Base-by-base conservation (phyloP, 257 asterid species). In the Solanum tacnaense region DNA sequence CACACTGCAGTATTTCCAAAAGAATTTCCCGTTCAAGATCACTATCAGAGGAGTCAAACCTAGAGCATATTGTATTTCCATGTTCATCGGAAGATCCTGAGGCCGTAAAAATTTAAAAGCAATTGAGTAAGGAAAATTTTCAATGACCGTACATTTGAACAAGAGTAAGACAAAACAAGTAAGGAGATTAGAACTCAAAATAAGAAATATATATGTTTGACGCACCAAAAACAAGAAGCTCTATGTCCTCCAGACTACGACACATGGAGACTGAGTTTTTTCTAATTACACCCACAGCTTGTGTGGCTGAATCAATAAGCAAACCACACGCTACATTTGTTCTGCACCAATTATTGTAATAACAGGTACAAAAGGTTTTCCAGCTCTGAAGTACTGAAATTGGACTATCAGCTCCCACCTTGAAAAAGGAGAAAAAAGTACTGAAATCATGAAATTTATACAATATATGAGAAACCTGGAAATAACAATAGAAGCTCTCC, bases 221-320 rank as follows among this genome's bases (percentile, higher is more conserved):
- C 56, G n/a, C 92, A 97, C 99, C 98, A 87, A 89, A 88, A 87
- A 92, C 88, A 87, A 93, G 91, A 91, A 92, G 94, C 92, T 97
- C 99, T 88, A 93, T 92, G 76, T 93, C 94, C 93, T 94, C 98
- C 93, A 97, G 90, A 89, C 94, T 91, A 84, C 99, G 98, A 90
- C 91, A 94, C 23, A 97, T 87, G 79, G 99, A 96, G 89, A 97
- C 88, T 75, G 93, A 46, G 88, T 89, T 92, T 88, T 91, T 96
- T 91, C 99, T 94, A 92, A 96, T 91, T 91, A 97, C 90, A 89
- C 96, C 96, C 90, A 93, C 87, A 86, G 96, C 95, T 67, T 98
- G 96, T 70, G 98, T 92, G 49, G 92, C 89, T 36, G 98, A 92
- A 93, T 96, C 98, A 86, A 97, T 72, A 56, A 94, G 93, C 86